Evolutionary conservation across 1,139 yeast genomes (phyloP), one percentile per base, ranked within the genome.

Genomic region (Saccharomyces hybrid): DNA sequence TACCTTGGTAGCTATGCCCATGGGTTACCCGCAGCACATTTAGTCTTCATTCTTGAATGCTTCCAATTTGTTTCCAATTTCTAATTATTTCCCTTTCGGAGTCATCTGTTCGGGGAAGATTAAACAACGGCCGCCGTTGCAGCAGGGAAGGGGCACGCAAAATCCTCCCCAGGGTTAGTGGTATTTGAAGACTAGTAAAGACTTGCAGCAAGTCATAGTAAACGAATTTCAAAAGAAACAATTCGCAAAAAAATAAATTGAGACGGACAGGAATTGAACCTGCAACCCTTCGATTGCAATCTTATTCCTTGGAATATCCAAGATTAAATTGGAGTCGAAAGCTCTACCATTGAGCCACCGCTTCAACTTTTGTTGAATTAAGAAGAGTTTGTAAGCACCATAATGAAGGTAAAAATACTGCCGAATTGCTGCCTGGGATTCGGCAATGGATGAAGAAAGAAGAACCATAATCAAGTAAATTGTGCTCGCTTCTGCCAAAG

Each of bases 261-360:
- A 79, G 78, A 78, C 84, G 81, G 84, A 80, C 85, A 80, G 85
- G 85, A 81, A 79, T 81, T 78, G 85, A 81, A 81, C 85, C 84
- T 80, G 84, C 84, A 80, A 79, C 84, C 84, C 78, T 79, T 79
- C 80, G 84, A 80, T 79, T 73, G 73, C 78, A 73, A 75, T 71
- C 57, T 27, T 54, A 28, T 57, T 56, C 56, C 59, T 59, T 56
- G 52, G 68, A 66, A 66, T 57, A 58, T 65, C 73, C 72, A 66
- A 64, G 61, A 59, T 66, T 61, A 64, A 73, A 73, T 79, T 84
- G 89, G 89, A 85, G 84, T 84, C 90, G 84, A 83, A 83, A 82
- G 88, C 89, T 84, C 90, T 84, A 83, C 90, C 90, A 84, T 84
- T 84, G 90, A 84, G 90, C 89, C 88, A 84, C 88, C 85, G 88